phyloP scores from a whole-genome alignment of 139 green algal species.

The Chlorella ohadii region DNA sequence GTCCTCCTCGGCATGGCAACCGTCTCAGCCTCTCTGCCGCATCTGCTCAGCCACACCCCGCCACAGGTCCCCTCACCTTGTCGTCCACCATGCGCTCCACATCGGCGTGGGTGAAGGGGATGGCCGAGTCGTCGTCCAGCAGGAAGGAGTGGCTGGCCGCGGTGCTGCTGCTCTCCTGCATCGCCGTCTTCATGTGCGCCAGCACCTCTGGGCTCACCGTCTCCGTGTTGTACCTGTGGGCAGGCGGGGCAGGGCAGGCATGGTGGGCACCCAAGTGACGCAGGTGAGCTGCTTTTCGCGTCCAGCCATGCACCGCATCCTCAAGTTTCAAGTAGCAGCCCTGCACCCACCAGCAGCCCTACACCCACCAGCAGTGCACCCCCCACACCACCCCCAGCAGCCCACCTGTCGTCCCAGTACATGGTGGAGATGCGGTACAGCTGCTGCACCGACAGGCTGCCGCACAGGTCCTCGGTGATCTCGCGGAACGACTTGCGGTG shows the following conservation, averaged over 20 bases:
- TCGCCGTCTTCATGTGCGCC: conserved; percentile 86
- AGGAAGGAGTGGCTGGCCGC: conserved; percentile 93
- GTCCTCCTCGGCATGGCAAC: too few relatives aligned
- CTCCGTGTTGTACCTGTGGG: conserved; percentile 95
- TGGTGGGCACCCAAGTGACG: too few relatives aligned
- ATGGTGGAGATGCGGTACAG: conserved; percentile 99
- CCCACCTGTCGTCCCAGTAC: conserved; percentile 95
- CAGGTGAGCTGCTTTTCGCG: too few relatives aligned
- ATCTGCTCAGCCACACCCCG: too few relatives aligned
- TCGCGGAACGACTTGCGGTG: conserved; percentile 95
- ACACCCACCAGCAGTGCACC: not conserved
- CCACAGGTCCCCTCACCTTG: conserved; percentile 32
- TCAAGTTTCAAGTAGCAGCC: too few relatives aligned
- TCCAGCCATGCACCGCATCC: too few relatives aligned
- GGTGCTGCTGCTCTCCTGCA: conserved; percentile 84
- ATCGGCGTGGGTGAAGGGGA: conserved; percentile 88
- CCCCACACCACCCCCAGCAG: conserved; percentile 21
- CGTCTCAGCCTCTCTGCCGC: too few relatives aligned
- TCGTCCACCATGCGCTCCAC: conserved; percentile 72
- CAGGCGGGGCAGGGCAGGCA: not conserved
- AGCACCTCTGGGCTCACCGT: conserved; percentile 91
- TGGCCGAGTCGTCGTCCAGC: conserved; percentile 95
- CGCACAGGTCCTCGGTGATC: conserved; percentile 97
- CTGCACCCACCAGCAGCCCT: not conserved
- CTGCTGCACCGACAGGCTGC: conserved; percentile 95